phyloP scores from a whole-genome alignment of 2,329 filamentous ascomycete genomes.

The Harringtonia lauricola region DNA sequence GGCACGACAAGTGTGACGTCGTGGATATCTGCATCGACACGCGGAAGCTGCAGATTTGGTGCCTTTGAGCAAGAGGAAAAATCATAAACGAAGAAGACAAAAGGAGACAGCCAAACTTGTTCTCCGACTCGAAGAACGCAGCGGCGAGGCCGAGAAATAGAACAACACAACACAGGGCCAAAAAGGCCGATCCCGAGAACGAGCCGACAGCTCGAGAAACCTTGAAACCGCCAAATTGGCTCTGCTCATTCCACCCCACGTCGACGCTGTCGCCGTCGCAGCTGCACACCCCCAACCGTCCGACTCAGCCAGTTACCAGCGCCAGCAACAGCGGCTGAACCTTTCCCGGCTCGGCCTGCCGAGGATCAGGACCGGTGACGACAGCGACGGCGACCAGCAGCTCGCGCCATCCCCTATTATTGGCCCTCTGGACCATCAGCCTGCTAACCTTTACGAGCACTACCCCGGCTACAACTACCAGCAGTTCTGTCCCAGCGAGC shows the following conservation, averaged over 20 bases:
- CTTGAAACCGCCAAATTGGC: slow-evolving; percentile 9
- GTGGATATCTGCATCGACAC: too few species aligned
- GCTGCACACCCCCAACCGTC: slow-evolving; percentile 1
- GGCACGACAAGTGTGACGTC: too few species aligned
- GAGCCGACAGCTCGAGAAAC: neutral
- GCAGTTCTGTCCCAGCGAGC: neutral
- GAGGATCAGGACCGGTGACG: neutral
- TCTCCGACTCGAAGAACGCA: neutral
- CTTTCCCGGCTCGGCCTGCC: neutral
- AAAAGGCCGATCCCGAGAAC: neutral
- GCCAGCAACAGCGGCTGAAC: neutral
- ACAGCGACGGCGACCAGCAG: neutral
- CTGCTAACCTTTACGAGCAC: neutral
- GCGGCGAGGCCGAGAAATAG: neutral
- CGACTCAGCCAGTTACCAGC: neutral
- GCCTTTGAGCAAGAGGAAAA: too few species aligned
- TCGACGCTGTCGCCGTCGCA: slow-evolving; percentile 7
- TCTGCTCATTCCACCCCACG: slow-evolving; percentile 7
- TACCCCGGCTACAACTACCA: neutral
- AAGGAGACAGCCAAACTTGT: too few species aligned
- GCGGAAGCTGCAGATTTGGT: too few species aligned
- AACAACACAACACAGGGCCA: too few species aligned
- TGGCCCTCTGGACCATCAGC: too few species aligned
- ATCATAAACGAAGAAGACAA: too few species aligned
- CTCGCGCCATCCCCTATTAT: too few species aligned